These are phyloP conservation scores for Buxus sempervirens DNA, from an alignment of 164 flowering plant species.

Conservation along the genomic window DNA sequence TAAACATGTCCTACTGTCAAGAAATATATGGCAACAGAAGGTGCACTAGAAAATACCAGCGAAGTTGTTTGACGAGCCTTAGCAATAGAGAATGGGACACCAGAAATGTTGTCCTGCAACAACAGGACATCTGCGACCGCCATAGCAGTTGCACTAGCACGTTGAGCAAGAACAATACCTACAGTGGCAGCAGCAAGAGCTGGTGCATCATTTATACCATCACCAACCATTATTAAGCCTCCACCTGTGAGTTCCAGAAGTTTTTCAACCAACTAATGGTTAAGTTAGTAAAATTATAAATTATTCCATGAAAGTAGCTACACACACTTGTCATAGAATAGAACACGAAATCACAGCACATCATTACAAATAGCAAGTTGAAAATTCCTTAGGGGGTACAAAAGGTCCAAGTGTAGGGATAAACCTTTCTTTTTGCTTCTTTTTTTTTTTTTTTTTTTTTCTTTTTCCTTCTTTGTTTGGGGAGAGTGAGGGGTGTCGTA, in stretches of 20 bases:
- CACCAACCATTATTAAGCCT: conserved; percentile 97
- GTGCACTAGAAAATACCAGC: conserved; percentile 48
- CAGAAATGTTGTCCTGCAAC: conserved; percentile 82
- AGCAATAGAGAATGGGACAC: conserved; percentile 88
- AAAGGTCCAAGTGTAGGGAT: too few species aligned
- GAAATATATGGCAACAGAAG: background rate
- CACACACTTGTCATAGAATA: background rate
- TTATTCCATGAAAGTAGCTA: background rate
- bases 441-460: too few species aligned
- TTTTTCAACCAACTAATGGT: background rate
- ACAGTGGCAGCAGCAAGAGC: conserved; percentile 99
- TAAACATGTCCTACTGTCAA: background rate
- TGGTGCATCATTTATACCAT: conserved; percentile 99
- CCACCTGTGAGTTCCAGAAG: conserved; percentile 48
- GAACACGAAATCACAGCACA: too few species aligned
- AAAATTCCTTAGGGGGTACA: too few species aligned
- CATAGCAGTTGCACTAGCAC: conserved; percentile 97
- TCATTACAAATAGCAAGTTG: too few species aligned
- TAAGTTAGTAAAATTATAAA: background rate
- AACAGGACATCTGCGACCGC: conserved; percentile 96
- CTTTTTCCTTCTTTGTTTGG: too few species aligned
- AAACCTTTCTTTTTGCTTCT: too few species aligned
- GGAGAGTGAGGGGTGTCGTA: too few species aligned
- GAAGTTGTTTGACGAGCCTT: conserved; percentile 91
- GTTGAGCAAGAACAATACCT: conserved; percentile 93